Conservation (phyloP, 129 eudicot species). For the Silybum marianum region DNA sequence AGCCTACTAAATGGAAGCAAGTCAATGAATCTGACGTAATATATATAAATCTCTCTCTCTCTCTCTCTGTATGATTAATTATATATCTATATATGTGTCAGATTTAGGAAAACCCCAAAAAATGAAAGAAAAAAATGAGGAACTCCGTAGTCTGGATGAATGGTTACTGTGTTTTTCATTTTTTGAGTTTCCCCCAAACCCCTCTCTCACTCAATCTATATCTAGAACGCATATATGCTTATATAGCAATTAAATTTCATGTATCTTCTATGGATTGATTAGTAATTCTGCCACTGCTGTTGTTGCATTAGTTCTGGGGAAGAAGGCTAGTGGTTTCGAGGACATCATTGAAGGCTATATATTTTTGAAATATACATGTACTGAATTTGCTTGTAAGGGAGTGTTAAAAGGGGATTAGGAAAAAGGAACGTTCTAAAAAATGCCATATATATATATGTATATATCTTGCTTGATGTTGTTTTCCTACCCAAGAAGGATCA, state of each 20-base stretch:
- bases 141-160: no score
- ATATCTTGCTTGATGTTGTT: background rate
- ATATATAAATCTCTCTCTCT: background rate
- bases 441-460: no score
- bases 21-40: conserved; percentile 84
- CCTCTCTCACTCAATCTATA: background rate
- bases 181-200: no score
- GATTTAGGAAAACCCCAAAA: no score
- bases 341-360: no score
- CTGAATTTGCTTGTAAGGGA: background rate
- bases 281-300: background rate
- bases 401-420: no score
- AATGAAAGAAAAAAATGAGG: no score
- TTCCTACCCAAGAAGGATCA: background rate
- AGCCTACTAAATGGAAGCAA: conserved; percentile 85
- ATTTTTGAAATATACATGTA: no score
- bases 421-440: no score
- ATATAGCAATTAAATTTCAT: background rate
- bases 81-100: background rate
- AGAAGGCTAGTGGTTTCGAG: no score
- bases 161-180: background rate
- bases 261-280: background rate
- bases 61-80: no score
- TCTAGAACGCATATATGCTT: background rate
- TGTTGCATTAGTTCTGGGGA: no score